Percentiles rank a stretch among this genome's conserved stretches.
Evolutionary conservation across 306 rosid genomes (phyloP).

Genomic region (Inga oerstediana): DNA sequence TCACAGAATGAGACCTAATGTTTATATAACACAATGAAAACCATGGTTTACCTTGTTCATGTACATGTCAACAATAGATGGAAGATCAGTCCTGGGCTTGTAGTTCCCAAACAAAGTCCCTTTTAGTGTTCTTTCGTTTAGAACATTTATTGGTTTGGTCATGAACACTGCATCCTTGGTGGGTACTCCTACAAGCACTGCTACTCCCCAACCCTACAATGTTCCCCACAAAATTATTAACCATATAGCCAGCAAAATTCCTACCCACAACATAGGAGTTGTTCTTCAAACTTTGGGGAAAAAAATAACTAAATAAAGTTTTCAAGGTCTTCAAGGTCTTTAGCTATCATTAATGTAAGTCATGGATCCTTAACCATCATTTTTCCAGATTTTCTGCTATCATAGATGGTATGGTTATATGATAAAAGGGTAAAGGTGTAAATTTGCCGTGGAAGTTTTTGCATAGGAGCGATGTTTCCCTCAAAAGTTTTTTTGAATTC

Average conservation of each 20-base stretch:
- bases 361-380: not conserved
- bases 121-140: conserved; percentile 49
- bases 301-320: not conserved
- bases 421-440: not conserved
- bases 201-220: conserved; percentile 57
- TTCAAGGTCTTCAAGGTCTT: not conserved
- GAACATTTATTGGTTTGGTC: conserved; percentile 47
- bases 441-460: no score
- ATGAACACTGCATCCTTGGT: conserved; percentile 45
- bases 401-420: not conserved
- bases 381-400: not conserved
- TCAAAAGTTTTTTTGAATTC: no score
- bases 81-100: conserved; percentile 55
- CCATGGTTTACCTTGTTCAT: conserved; percentile 47
- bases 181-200: conserved; percentile 61
- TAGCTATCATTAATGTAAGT: not conserved
- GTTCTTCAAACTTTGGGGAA: not conserved
- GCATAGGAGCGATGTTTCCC: no score
- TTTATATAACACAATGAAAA: not conserved
- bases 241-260: not conserved
- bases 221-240: not conserved
- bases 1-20: not conserved
- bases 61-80: conserved; percentile 54
- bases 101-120: conserved; percentile 65
- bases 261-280: not conserved